Evolutionary conservation across 768 basidiomycete species (phyloP).

Genomic region (Lactifluus piperatus): DNA sequence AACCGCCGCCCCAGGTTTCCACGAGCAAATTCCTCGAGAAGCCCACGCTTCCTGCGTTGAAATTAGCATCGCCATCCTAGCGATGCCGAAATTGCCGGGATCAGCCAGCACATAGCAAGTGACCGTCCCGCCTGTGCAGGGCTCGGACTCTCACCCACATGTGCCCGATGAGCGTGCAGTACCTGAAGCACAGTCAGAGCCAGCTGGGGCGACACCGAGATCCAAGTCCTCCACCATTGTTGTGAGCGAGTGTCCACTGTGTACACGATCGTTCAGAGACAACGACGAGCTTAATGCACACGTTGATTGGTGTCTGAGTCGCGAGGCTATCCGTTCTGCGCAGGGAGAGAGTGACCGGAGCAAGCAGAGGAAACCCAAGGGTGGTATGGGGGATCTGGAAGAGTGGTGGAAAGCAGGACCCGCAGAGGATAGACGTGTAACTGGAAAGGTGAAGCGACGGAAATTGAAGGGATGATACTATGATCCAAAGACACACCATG

Average conservation of each 20-base stretch:
- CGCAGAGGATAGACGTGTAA: neutral
- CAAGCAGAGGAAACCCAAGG: neutral
- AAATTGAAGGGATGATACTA: neutral
- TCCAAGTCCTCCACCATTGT: neutral
- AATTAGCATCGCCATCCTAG: neutral
- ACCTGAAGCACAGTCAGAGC: neutral
- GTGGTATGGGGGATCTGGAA: neutral
- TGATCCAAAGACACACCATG: neutral
- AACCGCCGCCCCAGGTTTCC: neutral
- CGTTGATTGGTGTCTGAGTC: slow-evolving; percentile 82
- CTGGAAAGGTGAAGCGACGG: slow-evolving; percentile 5
- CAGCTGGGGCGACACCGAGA: neutral
- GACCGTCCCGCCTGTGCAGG: neutral
- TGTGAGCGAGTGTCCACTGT: slow-evolving; percentile 60
- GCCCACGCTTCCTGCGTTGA: slow-evolving; percentile 6
- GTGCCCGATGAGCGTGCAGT: neutral
- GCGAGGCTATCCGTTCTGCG: slow-evolving; percentile 65
- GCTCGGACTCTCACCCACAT: neutral
- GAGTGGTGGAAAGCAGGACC: slow-evolving; percentile 13
- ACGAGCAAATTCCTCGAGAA: neutral
- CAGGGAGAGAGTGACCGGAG: slow-evolving; percentile 30
- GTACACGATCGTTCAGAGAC: slow-evolving; percentile 52
- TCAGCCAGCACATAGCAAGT: neutral
- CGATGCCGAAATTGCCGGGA: neutral
- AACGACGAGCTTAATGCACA: slow-evolving; percentile 81